phyloP scores from a whole-genome alignment of 139 green algal genomes.

The Chlamydomonas applanata region DNA sequence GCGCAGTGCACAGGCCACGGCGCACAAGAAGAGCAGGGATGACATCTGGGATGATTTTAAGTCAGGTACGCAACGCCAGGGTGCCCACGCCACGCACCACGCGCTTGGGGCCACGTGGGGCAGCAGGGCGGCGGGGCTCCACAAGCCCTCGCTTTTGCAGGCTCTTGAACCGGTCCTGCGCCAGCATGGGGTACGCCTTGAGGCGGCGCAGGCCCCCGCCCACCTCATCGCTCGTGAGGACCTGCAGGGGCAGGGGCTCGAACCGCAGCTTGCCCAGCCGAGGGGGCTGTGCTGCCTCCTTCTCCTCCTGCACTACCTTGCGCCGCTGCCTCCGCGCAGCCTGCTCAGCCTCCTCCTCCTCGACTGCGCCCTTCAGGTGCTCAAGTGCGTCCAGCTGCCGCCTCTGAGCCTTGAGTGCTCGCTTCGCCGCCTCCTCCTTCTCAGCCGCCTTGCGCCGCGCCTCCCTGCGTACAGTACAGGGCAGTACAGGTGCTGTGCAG shows the following conservation, averaged over 20 bases:
- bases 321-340: slow-evolving; percentile 22
- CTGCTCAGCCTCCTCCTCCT: slow-evolving; percentile 28
- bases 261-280: slow-evolving; percentile 70
- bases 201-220: slow-evolving; percentile 26
- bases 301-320: slow-evolving; percentile 54
- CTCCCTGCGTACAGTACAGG: slow-evolving; percentile 15
- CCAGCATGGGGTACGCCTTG: slow-evolving; percentile 35
- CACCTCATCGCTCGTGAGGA: slow-evolving; percentile 21
- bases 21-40: neutral
- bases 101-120: neutral
- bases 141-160: slow-evolving; percentile 77
- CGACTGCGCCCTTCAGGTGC: slow-evolving; percentile 24
- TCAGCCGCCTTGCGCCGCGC: slow-evolving; percentile 31
- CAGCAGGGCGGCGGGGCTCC: slow-evolving; percentile 65
- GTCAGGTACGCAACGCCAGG: neutral
- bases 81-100: neutral
- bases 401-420: slow-evolving; percentile 53
- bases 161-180: slow-evolving; percentile 66
- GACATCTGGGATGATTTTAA: neutral
- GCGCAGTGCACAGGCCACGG: neutral
- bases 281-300: slow-evolving; percentile 45
- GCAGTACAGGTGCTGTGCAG: too few relatives aligned
- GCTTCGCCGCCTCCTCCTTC: slow-evolving; percentile 19
- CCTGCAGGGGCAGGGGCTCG: slow-evolving; percentile 56
- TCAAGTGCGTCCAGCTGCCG: slow-evolving; percentile 44